phyloP scores from a whole-genome alignment of 1,139 yeast genomes.

The Blastobotrys capitulatus region DNA sequence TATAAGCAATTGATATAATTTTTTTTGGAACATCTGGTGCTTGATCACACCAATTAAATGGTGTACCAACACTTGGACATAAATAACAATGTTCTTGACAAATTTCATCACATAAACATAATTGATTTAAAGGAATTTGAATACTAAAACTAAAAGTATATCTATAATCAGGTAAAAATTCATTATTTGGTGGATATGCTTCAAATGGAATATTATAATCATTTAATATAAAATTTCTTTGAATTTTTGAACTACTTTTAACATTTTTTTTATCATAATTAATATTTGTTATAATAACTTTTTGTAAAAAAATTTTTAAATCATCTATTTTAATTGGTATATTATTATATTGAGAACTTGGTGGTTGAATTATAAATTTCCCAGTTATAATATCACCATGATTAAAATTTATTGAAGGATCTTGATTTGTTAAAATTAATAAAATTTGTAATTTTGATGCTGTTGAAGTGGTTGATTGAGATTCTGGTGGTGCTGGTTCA shows the following conservation, averaged over 20 bases:
- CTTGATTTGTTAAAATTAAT: background rate
- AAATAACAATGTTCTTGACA: slow-evolving; percentile 9
- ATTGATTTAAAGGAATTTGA: background rate
- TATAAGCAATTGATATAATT: slow-evolving; percentile 16
- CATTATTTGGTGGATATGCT: slow-evolving; percentile 16
- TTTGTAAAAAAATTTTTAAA: background rate
- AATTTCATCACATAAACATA: slow-evolving; percentile 1
- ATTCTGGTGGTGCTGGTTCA: background rate
- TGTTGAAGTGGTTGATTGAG: background rate
- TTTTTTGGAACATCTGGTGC: slow-evolving; percentile 9
- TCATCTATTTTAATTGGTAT: background rate
- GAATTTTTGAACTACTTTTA: background rate
- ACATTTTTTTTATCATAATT: background rate
- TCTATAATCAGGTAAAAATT: slow-evolving; percentile 16
- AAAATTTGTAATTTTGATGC: background rate
- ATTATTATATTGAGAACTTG: background rate
- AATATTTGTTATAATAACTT: background rate
- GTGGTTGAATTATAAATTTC: slow-evolving; percentile 8
- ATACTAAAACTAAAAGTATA: slow-evolving; percentile 17
- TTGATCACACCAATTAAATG: slow-evolving; percentile 2
- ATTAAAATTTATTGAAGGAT: background rate
- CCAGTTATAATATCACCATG: slow-evolving; percentile 12
- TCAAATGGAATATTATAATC: slow-evolving; percentile 16
- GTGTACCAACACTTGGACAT: slow-evolving; percentile 13
- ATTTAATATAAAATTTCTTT: slow-evolving; percentile 11